Conservation (phyloP, 2,329 filamentous ascomycete species). For the Trichoderma pleuroti region DNA sequence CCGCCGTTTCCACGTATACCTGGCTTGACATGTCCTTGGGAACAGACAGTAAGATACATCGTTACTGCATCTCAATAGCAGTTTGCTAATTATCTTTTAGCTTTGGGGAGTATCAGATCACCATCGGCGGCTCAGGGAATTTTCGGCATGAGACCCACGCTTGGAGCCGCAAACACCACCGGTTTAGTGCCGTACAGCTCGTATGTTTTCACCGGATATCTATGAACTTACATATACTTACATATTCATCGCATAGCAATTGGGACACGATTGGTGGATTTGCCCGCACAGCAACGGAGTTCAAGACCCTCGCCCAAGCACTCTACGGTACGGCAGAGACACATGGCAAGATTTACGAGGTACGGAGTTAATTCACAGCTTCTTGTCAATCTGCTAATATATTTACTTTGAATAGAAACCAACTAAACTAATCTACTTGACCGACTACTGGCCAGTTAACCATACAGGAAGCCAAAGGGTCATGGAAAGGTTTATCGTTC, state of each 20-base stretch:
- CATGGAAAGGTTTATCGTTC: too few relatives aligned
- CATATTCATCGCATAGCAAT: neutral
- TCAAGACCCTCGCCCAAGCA: neutral
- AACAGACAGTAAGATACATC: neutral
- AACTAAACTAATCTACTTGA: neutral
- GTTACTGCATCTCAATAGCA: fast-evolving
- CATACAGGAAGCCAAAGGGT: neutral
- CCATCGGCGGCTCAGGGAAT: neutral
- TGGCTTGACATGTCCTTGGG: neutral
- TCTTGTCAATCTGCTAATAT: neutral
- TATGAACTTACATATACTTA: neutral
- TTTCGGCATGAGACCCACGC: neutral
- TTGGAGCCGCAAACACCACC: neutral
- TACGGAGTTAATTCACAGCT: neutral
- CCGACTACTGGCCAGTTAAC: neutral
- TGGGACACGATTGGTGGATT: neutral
- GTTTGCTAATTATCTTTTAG: neutral
- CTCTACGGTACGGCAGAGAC: neutral
- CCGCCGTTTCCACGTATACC: neutral
- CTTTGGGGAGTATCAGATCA: neutral
- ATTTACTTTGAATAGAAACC: neutral
- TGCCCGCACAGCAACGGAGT: neutral
- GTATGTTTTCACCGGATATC: neutral
- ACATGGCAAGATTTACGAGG: neutral
- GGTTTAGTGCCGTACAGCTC: neutral